Conservation (phyloP, 768 basidiomycete genomes). For the Kwoniella heveanensis region DNA sequence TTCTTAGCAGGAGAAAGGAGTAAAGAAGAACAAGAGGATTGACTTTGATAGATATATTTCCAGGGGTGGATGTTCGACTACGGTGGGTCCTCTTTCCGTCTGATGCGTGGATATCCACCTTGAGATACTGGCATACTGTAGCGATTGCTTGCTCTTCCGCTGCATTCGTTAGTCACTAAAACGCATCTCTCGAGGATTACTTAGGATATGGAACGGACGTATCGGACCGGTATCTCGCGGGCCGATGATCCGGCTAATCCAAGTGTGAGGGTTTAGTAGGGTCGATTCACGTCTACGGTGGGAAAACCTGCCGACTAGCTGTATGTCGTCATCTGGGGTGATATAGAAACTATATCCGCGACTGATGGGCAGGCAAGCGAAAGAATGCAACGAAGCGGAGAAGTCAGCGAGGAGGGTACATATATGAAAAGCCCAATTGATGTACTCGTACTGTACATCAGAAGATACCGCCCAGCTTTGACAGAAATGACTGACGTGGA, state of each 20-base stretch:
- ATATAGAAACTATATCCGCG: background rate
- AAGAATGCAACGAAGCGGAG: no score
- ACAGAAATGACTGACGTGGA: no score
- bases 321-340: background rate
- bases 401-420: no score
- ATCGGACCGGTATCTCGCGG: constrained; percentile 1
- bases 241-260: background rate
- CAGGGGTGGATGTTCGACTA: background rate
- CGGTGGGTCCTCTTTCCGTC: constrained; percentile 1
- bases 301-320: background rate
- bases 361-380: no score
- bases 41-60: background rate
- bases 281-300: background rate
- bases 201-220: background rate
- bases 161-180: no score
- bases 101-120: background rate
- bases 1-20: no score
- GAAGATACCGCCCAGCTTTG: no score
- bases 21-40: background rate
- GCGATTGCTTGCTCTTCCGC: background rate
- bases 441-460: no score
- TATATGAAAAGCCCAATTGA: no score
- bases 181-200: no score
- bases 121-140: background rate
- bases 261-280: no score